phyloP scores from a whole-genome alignment of 805 yeast species.

The Candida morakotiae region DNA sequence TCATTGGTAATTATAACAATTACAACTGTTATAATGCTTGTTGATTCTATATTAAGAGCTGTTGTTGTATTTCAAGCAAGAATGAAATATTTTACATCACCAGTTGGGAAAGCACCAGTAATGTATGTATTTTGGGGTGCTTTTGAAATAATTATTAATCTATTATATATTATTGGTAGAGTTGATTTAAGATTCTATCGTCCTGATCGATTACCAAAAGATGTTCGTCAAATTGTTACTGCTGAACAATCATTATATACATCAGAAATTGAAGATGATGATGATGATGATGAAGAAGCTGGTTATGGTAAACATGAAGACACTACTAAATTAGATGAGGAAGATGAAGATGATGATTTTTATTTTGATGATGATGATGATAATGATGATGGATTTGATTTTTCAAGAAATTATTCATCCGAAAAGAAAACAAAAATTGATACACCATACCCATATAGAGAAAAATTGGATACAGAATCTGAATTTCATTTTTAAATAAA shows the following conservation, averaged over 20 bases:
- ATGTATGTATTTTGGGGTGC: constrained; percentile 68
- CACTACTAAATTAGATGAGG: background rate
- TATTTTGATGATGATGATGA: constrained; percentile 5
- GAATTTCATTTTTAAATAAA: constrained; percentile 20
- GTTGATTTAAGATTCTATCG: constrained; percentile 73
- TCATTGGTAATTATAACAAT: constrained; percentile 44
- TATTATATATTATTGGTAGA: constrained; percentile 54
- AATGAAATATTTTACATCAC: constrained; percentile 15
- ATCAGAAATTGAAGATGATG: constrained; percentile 6
- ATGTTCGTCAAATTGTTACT: constrained; percentile 28
- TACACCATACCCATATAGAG: constrained; percentile 7
- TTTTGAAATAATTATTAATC: constrained; percentile 51
- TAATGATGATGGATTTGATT: constrained; percentile 13
- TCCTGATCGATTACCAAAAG: constrained; percentile 50
- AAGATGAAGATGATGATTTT: constrained; percentile 2
- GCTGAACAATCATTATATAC: constrained; percentile 24
- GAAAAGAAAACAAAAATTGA: background rate
- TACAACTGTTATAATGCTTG: constrained; percentile 46
- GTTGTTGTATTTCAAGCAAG: constrained; percentile 13
- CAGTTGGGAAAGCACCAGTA: constrained; percentile 31
- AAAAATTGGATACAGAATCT: constrained; percentile 16
- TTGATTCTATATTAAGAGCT: constrained; percentile 45
- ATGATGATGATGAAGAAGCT: background rate
- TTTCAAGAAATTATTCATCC: constrained; percentile 7
- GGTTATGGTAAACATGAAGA: background rate